phyloP scores from a whole-genome alignment of 1,139 yeast species.

The Yamadazyma spencermartinsiae region DNA sequence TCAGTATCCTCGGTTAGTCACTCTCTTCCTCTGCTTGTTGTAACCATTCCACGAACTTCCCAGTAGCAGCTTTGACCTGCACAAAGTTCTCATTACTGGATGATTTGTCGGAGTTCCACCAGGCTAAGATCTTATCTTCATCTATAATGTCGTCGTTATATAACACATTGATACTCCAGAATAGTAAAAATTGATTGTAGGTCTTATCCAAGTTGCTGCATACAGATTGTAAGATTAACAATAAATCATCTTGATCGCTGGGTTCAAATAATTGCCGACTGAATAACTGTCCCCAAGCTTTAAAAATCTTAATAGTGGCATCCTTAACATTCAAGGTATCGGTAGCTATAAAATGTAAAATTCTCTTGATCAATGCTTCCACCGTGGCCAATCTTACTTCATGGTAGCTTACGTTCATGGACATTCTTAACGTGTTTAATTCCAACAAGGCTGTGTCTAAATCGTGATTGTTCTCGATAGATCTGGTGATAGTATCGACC shows the following conservation, averaged over 20 bases:
- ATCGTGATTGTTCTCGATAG: constrained; percentile 89
- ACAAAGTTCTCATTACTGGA: constrained; percentile 43
- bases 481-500: constrained; percentile 87
- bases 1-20: too few species aligned
- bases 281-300: constrained; percentile 78
- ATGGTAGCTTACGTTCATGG: constrained; percentile 92
- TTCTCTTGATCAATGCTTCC: constrained; percentile 66
- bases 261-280: constrained; percentile 78
- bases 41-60: constrained; percentile 84
- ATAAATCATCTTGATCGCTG: constrained; percentile 75
- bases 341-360: constrained; percentile 71
- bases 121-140: constrained; percentile 72
- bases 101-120: constrained; percentile 68
- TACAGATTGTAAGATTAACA: constrained; percentile 56
- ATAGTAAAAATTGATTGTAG: constrained; percentile 52
- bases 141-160: constrained; percentile 81
- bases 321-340: constrained; percentile 73
- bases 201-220: constrained; percentile 32
- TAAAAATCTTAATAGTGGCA: constrained; percentile 74
- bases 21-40: constrained; percentile 83
- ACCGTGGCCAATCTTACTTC: constrained; percentile 86
- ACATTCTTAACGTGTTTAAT: constrained; percentile 92
- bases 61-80: constrained; percentile 56
- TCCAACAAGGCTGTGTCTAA: constrained; percentile 91
- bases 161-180: constrained; percentile 64